Percentiles rank a stretch among this genome's conserved stretches.
Evolutionary conservation across 805 yeast genomes (phyloP).

Genomic region (Ogataea corticis): DNA sequence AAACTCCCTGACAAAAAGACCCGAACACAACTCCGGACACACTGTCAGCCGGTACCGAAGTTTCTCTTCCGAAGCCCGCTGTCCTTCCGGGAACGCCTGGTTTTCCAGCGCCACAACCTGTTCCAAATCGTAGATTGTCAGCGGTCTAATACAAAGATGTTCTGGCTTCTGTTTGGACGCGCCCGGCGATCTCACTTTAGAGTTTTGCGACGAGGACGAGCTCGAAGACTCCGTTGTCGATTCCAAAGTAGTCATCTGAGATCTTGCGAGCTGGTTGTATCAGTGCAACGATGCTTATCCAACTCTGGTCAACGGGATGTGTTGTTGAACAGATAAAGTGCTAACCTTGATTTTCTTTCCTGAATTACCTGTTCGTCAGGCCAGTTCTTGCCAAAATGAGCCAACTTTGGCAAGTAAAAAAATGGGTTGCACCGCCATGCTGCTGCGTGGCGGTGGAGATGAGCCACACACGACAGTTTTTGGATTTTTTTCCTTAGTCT

Average conservation of each 20-base stretch:
- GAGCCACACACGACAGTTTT: too few relatives aligned
- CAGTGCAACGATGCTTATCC: too few relatives aligned
- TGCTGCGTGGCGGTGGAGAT: not conserved
- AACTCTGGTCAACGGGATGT: too few relatives aligned
- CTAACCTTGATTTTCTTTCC: too few relatives aligned
- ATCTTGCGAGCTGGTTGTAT: not conserved
- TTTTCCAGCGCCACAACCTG: constrained; percentile 63
- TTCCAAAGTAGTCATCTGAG: constrained; percentile 15
- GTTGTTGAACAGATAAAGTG: too few relatives aligned
- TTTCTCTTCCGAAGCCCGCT: constrained; percentile 67
- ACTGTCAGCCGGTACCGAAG: constrained; percentile 66
- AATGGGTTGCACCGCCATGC: not conserved
- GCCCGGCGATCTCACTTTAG: constrained; percentile 22
- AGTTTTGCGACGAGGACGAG: constrained; percentile 20
- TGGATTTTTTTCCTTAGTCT: too few relatives aligned
- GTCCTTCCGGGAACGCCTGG: constrained; percentile 66
- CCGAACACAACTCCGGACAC: constrained; percentile 91
- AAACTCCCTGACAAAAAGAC: constrained; percentile 78
- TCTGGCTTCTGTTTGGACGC: constrained; percentile 44
- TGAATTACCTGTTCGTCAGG: not conserved
- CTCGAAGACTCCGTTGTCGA: constrained; percentile 34
- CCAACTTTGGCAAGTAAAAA: not conserved
- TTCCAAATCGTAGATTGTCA: constrained; percentile 70
- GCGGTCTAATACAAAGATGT: constrained; percentile 72
- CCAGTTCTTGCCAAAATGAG: constrained; percentile 6